A percentile compares a stretch with the other conserved stretches of the same genome.
phyloP scores from a whole-genome alignment of 2,329 filamentous ascomycete species.

The Pyricularia grisea region DNA sequence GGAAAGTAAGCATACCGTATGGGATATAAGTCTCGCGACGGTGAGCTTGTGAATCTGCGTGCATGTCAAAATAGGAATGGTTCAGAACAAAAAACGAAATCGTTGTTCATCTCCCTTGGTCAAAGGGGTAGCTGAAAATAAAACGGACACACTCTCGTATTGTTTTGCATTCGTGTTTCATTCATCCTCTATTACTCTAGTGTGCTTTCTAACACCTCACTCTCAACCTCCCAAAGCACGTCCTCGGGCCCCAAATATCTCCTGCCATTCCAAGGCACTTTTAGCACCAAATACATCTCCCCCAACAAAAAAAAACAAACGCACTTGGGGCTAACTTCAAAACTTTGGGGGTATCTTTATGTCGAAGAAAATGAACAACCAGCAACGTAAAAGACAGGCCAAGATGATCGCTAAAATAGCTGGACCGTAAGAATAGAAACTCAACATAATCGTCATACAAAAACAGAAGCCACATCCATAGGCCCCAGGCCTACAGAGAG shows the following conservation, averaged over 20 bases:
- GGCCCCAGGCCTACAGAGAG: background rate
- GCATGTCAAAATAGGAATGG: too few species aligned
- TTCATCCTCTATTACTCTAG: background rate
- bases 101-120: background rate
- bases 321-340: background rate
- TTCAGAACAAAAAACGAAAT: too few species aligned
- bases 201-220: background rate
- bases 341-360: background rate
- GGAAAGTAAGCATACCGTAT: background rate
- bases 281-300: background rate
- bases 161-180: background rate
- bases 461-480: background rate
- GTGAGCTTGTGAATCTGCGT: background rate
- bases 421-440: background rate
- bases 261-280: background rate
- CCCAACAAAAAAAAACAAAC: background rate
- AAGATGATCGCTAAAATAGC: background rate
- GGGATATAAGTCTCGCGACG: background rate
- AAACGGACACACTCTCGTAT: too few species aligned
- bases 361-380: background rate
- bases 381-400: background rate
- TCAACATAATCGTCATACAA: background rate
- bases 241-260: background rate
- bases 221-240: background rate
- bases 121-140: background rate